Base-by-base conservation (phyloP, 768 basidiomycete species). In the Trametes cubensis region DNA sequence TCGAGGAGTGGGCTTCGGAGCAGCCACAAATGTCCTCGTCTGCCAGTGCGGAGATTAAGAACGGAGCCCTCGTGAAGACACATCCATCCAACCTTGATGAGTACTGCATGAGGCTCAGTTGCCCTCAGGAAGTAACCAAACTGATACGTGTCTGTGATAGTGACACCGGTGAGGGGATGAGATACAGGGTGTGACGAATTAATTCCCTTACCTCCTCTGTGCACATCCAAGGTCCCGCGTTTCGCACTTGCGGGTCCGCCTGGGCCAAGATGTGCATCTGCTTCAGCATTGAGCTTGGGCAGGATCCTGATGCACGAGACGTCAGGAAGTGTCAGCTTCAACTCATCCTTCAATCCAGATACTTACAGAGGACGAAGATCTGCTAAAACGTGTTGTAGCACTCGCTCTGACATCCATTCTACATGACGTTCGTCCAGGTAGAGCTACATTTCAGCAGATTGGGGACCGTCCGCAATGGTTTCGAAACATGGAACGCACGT, bases 381-480 rank as follows among this genome's bases (percentile, higher is more conserved):
- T 11, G 83, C 81, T 2, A 97, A 80, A 18, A 96, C 90, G 67
- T 86, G 83, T 69, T 94, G 93, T 2, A 96, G 78, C 44, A 90
- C 80, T 25, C 74, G 67, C 67, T 96, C 94, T 6, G 89, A 86
- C 94, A 97, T 96, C 95, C 95, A 97, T 58, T 86, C 81, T 17
- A 91, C 74, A 77, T 97, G 95, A 13, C 85, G 83, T 65, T 92
- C 92, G 70, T 97, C 95, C 28, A 97, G 83, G 73, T 95, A 95
- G 4, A 95, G 76, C 88, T 90, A 42, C 23, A 62, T 42, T 42
- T 42, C 40, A 47, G 57, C 52, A 34, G 57, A 41, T 28, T 41
- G 49, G 11, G 26, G 44, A 2, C 47, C 15, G 17, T 25, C 14
- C 4, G 23, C 53, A 26, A n/a, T 17, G 54, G 62, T 20, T 30